Evolutionary conservation across 345 rosid genomes (phyloP), one percentile per base, ranked within the genome.

Genomic region (Viola odorata): DNA sequence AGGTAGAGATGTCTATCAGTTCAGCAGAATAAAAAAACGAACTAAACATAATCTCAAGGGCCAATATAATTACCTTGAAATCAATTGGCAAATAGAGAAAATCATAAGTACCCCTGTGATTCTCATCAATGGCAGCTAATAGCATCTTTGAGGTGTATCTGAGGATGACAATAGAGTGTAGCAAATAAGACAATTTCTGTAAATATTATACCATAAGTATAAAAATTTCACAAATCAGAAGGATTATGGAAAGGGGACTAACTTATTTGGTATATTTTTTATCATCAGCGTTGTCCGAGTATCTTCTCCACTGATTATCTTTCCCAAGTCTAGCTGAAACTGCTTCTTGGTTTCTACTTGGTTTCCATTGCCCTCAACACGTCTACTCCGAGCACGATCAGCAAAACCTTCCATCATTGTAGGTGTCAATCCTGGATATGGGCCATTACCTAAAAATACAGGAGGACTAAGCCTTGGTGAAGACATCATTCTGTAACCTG

Each of bases 131-230:
- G 39, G 91, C 88, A 69, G 95, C 91, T 53, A 86, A 87, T 75
- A 94, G 70, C 99, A 94, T 94, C 72, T 90, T 94, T 40, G 95
- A 94, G 58, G 99, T 94, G 74, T 94, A 94, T 83, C 99, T 94
- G 48, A 68, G 63, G 61, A 51, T 63, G 59, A 51, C 47, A 54
- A 66, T 5, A 68, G 57, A 60, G 61, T 15, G 45, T 53, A 57
- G 59, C 7, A 9, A 68, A 69, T 54, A 68, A 61, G 38, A 8
- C 45, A 12, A 1, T 15, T 15, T 2, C 53, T 53, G 8, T 8
- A 1, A 6, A 7, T 11, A 47, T 47, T 4, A 6, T 11, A 45
- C 1, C 6, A 15, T 11, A 14, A 12, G 47, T 12, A 53, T 12
- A 5, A 2, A 39, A 13, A 13, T 13, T 44, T n/a, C n/a, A 37